Evolutionary conservation across 2,329 filamentous ascomycete species (phyloP).

Genomic region (Nothophaeocryptopus gaeumannii): DNA sequence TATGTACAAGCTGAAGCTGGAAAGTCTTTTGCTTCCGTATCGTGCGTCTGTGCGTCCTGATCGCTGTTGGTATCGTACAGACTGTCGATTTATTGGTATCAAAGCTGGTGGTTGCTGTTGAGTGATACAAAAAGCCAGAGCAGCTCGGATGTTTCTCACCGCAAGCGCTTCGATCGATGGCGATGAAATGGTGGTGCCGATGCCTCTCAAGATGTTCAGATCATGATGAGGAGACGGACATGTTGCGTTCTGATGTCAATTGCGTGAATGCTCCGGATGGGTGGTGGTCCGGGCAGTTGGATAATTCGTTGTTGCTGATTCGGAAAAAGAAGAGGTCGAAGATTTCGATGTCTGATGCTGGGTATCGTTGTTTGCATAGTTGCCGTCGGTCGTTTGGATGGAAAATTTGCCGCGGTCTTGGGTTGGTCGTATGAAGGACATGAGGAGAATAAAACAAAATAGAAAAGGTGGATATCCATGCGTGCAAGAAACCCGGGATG

Average conservation of each 20-base stretch:
- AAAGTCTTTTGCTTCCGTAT: constrained; percentile 5
- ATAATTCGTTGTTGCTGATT: constrained; percentile 17
- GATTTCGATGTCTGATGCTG: constrained; percentile 14
- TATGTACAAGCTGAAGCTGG: constrained; percentile 14
- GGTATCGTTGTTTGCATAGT: constrained; percentile 21
- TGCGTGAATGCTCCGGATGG: constrained; percentile 16
- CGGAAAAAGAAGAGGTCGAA: constrained; percentile 7
- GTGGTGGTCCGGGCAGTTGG: constrained; percentile 16
- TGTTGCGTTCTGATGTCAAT: constrained; percentile 14
- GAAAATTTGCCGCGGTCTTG: constrained; percentile 11
- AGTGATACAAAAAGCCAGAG: constrained; percentile 12
- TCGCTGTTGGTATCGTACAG: constrained; percentile 3
- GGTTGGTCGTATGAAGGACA: constrained; percentile 22
- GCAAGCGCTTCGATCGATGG: constrained; percentile 16
- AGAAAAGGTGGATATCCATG: constrained; percentile 7
- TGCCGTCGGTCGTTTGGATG: constrained; percentile 14
- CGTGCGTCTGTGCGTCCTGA: constrained; percentile 1
- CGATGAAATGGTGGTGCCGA: constrained; percentile 24
- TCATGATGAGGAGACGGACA: constrained; percentile 20
- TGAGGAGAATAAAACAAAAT: constrained; percentile 20
- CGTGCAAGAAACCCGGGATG: constrained; percentile 11
- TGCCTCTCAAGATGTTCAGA: constrained; percentile 13
- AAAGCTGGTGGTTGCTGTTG: constrained; percentile 12
- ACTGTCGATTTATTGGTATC: constrained; percentile 9
- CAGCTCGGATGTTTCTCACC: background rate